These are phyloP conservation scores for Nannochloropsis oceanica DNA, from an alignment of 108 stramenopile species.

Conservation along the genomic window DNA sequence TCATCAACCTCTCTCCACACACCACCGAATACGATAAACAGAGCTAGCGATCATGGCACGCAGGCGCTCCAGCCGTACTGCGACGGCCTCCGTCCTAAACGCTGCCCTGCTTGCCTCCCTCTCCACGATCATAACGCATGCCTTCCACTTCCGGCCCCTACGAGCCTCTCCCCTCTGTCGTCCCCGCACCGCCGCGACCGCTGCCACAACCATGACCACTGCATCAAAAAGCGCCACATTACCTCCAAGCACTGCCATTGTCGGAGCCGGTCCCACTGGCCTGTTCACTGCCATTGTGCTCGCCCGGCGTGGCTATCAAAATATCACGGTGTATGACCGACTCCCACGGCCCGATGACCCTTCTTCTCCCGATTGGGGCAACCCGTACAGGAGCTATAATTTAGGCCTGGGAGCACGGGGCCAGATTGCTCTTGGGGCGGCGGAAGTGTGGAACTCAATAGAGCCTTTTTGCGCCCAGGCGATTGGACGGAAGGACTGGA, in stretches of 20 bases:
- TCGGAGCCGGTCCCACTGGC: background rate
- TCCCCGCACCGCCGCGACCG: too few relatives aligned
- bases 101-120: background rate
- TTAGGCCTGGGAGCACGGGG: constrained; percentile 66
- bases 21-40: too few relatives aligned
- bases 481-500: constrained; percentile 64
- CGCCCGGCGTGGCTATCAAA: constrained; percentile 9
- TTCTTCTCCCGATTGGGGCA: constrained; percentile 3
- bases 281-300: constrained; percentile 19
- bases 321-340: constrained; percentile 18
- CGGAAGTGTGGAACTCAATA: constrained; percentile 54
- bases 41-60: too few relatives aligned
- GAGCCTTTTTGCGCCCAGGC: constrained; percentile 46
- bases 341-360: constrained; percentile 10
- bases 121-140: background rate
- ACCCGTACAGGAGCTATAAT: constrained; percentile 41
- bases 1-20: too few relatives aligned
- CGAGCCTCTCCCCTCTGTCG: too few relatives aligned
- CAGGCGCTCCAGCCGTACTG: too few relatives aligned
- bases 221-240: background rate
- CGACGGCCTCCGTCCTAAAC: too few relatives aligned
- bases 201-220: too few relatives aligned
- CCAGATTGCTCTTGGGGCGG: constrained; percentile 49
- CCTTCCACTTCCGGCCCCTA: background rate
- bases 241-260: background rate